A percentile compares a stretch with the other conserved stretches of the same genome.
These are phyloP conservation scores for Trichosporon sp. DNA, from an alignment of 1,284 basidiomycete genomes.

Conservation along the genomic window DNA sequence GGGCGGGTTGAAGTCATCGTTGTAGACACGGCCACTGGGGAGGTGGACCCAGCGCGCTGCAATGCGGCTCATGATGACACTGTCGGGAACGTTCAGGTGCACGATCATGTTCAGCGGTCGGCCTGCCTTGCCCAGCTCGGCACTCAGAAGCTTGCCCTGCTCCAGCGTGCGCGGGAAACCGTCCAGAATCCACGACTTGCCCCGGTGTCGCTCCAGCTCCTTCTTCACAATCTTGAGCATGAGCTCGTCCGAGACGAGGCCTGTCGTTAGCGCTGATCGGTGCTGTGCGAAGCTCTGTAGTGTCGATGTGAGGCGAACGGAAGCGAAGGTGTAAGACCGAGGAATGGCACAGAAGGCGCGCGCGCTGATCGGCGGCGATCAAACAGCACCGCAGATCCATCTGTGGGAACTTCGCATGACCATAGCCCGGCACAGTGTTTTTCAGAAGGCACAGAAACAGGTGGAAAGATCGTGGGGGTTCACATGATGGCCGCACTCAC, in stretches of 20 bases:
- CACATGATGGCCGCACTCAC: no score
- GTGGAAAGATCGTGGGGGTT: no score
- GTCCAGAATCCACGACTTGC: constrained; percentile 76
- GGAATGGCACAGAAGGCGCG: no score
- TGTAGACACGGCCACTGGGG: constrained; percentile 90
- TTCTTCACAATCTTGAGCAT: constrained; percentile 47
- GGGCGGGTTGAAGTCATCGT: constrained; percentile 83
- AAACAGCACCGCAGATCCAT: no score
- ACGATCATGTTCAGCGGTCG: constrained; percentile 73
- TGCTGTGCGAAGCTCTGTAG: no score
- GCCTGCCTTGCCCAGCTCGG: constrained; percentile 50
- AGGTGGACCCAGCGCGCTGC: constrained; percentile 89
- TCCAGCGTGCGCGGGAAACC: constrained; percentile 90
- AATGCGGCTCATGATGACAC: constrained; percentile 82
- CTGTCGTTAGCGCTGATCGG: constrained; percentile 20
- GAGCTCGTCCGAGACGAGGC: constrained; percentile 46
- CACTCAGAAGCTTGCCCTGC: constrained; percentile 72
- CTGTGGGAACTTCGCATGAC: no score
- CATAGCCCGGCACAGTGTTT: no score
- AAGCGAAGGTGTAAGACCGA: neutral
- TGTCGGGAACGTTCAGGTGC: constrained; percentile 85
- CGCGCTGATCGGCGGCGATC: no score
- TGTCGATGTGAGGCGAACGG: no score
- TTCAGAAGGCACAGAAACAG: no score
- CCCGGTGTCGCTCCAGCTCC: constrained; percentile 43